Conservation (phyloP, 805 yeast species). For the Ogataea methylovora region DNA sequence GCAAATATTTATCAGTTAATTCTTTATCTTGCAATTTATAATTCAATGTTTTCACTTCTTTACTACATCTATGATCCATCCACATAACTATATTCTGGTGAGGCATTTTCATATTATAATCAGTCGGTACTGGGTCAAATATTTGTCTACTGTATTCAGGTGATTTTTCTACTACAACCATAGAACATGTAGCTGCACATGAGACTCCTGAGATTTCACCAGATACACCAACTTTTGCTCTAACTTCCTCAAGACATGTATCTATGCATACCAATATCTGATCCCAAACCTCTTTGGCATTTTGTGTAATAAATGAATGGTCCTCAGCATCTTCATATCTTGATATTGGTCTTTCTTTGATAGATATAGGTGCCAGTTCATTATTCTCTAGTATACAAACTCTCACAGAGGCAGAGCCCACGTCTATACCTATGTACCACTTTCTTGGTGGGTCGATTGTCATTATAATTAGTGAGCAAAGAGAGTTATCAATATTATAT, state of each 20-base stretch:
- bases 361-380: conserved; percentile 8
- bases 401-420: conserved; percentile 45
- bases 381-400: conserved; percentile 22
- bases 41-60: conserved; percentile 27
- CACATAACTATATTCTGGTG: conserved; percentile 42
- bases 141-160: neutral
- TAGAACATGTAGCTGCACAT: conserved; percentile 53
- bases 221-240: no score
- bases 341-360: conserved; percentile 13
- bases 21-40: conserved; percentile 12
- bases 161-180: conserved; percentile 34
- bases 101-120: conserved; percentile 13
- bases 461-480: neutral
- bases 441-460: neutral
- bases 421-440: conserved; percentile 34
- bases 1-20: conserved; percentile 28
- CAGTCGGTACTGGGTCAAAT: neutral
- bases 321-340: conserved; percentile 15
- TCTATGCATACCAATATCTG: no score
- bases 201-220: conserved; percentile 24
- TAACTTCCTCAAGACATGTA: no score
- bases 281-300: conserved; percentile 29
- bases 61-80: conserved; percentile 47
- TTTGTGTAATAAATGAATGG: conserved; percentile 29
- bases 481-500: neutral